Conservation (phyloP, 2,329 filamentous ascomycete species). For the Capronia coronata region DNA sequence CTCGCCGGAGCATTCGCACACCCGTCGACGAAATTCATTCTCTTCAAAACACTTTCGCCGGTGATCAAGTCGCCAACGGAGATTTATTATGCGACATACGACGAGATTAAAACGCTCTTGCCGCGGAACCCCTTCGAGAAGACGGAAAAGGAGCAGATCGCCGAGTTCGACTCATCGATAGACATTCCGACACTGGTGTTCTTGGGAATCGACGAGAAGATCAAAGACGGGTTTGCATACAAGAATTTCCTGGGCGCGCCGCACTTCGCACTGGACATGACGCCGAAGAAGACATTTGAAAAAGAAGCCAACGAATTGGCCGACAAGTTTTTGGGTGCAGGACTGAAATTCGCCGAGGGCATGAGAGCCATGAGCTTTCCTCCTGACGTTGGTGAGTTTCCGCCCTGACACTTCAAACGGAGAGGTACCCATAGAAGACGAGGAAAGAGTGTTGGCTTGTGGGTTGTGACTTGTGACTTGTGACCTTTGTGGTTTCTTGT, state of each 20-base stretch:
- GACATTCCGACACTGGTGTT: conserved; percentile 71
- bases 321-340: conserved; percentile 53
- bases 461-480: no score
- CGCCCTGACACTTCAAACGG: no score
- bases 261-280: conserved; percentile 86
- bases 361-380: conserved; percentile 56
- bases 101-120: conserved; percentile 64
- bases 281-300: conserved; percentile 59
- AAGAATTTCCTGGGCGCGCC: conserved; percentile 69
- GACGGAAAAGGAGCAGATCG: conserved; percentile 66
- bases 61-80: conserved; percentile 55
- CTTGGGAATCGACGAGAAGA: conserved; percentile 68
- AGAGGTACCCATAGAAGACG: no score
- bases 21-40: conserved; percentile 56
- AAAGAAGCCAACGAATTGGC: conserved; percentile 58
- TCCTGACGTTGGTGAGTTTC: conserved; percentile 53
- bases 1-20: conserved; percentile 45
- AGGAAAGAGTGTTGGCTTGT: no score
- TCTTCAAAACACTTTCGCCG: conserved; percentile 72
- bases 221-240: conserved; percentile 36
- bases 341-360: conserved; percentile 60
- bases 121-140: conserved; percentile 64
- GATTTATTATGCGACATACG: conserved; percentile 62
- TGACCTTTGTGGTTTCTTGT: no score
- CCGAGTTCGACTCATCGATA: conserved; percentile 64